A percentile compares a stretch with the other conserved stretches of the same genome.
Evolutionary conservation across 192 early-diverging fungal genomes (phyloP).

Genomic region (Coemansia sp.): DNA sequence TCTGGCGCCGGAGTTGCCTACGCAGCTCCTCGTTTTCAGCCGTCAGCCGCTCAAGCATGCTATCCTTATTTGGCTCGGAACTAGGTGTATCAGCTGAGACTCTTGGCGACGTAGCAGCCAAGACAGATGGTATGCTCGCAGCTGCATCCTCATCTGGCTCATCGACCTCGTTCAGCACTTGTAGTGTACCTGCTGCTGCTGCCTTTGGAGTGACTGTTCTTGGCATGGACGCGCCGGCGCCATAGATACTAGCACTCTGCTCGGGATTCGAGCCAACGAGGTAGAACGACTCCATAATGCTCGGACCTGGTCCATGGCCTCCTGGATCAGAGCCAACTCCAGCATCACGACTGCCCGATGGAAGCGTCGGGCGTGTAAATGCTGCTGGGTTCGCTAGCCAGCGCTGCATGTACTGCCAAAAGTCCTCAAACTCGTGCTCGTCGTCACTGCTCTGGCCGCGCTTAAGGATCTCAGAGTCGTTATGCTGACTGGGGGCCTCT

Average conservation of each 20-base stretch:
- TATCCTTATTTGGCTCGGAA: not conserved
- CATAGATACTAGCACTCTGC: constrained; percentile 38
- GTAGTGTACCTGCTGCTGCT: constrained; percentile 19
- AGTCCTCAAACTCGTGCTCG: constrained; percentile 53
- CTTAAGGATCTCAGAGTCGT: not conserved
- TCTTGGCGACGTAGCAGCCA: not conserved
- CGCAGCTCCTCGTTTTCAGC: constrained; percentile 38
- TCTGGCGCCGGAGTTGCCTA: constrained; percentile 21
- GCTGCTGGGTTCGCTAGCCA: constrained; percentile 53
- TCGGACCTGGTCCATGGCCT: constrained; percentile 8
- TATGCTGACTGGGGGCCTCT: not conserved
- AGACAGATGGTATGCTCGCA: not conserved
- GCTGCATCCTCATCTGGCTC: constrained; percentile 5
- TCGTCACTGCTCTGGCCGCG: constrained; percentile 1
- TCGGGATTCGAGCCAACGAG: constrained; percentile 44
- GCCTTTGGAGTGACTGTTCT: not conserved
- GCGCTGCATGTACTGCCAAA: constrained; percentile 57
- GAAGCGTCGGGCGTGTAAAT: constrained; percentile 32
- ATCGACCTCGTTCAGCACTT: constrained; percentile 21
- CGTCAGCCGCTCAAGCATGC: not conserved
- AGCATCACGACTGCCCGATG: not conserved
- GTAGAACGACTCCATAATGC: constrained; percentile 56
- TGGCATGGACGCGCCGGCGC: constrained; percentile 11
- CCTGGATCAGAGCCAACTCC: not conserved
- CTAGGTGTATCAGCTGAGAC: not conserved